A percentile compares a stretch with the other conserved stretches of the same genome.
Conservation (phyloP, 176 grass and related monocot genomes). For the Tuctoria greenei region DNA sequence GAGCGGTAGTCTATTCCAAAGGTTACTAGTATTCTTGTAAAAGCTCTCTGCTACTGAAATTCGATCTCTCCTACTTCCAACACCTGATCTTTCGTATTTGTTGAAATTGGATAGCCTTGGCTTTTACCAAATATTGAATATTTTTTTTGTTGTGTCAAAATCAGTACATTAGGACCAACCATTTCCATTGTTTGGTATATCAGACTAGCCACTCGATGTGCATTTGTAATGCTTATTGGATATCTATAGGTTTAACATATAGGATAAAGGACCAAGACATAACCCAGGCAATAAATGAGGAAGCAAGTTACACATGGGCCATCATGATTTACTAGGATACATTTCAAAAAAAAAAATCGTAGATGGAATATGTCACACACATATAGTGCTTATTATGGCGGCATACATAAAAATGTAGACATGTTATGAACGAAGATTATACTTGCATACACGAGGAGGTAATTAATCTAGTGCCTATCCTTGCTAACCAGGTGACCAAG, state of each 20-base stretch:
- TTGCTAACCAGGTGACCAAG: constrained; percentile 58
- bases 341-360: constrained; percentile 14
- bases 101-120: neutral
- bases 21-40: neutral
- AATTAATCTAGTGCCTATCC: constrained; percentile 3
- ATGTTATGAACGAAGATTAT: neutral
- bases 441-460: neutral
- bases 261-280: constrained; percentile 10
- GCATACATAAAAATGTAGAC: neutral
- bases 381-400: neutral
- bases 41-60: neutral
- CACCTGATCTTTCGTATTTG: neutral
- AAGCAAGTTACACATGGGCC: neutral
- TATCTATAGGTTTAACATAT: neutral
- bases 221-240: constrained; percentile 10
- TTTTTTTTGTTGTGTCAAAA: constrained; percentile 8
- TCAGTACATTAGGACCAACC: neutral
- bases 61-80: neutral
- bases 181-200: neutral
- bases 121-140: neutral
- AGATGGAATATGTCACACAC: neutral
- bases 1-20: neutral
- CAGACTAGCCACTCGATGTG: neutral
- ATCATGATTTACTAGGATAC: constrained; percentile 10
- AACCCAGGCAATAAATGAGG: neutral